Conservation (phyloP, 192 early-diverging fungal species). For the Helicostylum pulchrum region DNA sequence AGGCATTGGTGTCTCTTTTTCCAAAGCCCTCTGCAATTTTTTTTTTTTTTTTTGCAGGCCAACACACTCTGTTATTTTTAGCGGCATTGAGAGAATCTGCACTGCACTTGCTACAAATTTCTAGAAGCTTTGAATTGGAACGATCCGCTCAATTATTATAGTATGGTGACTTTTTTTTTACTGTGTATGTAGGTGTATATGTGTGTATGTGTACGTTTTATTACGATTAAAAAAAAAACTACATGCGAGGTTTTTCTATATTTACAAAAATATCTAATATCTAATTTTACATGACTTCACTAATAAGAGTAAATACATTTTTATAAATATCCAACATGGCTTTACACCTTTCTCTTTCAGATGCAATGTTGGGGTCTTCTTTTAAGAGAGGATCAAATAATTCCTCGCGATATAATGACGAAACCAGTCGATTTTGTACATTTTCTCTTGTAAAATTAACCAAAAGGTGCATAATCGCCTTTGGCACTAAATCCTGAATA, state of each 20-base stretch:
- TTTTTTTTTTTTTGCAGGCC: too few relatives aligned
- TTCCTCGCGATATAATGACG: conserved; percentile 65
- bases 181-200: too few relatives aligned
- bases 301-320: conserved; percentile 65
- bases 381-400: conserved; percentile 63
- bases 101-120: too few relatives aligned
- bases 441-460: conserved; percentile 68
- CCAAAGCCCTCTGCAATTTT: too few relatives aligned
- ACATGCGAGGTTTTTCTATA: background rate
- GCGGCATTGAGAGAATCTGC: too few relatives aligned
- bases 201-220: too few relatives aligned
- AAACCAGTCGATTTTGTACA: conserved; percentile 71
- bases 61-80: too few relatives aligned
- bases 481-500: conserved; percentile 72
- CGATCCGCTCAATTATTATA: too few relatives aligned
- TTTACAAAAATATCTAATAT: background rate
- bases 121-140: too few relatives aligned
- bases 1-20: too few relatives aligned
- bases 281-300: conserved; percentile 50
- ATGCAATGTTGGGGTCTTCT: conserved; percentile 64
- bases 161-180: too few relatives aligned
- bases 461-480: conserved; percentile 76
- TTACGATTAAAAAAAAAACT: background rate
- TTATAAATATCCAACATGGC: conserved; percentile 74
- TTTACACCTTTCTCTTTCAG: conserved; percentile 68